These are phyloP conservation scores for Escovopsis sp. DNA, from an alignment of 2,329 filamentous ascomycete genomes.

Conservation along the genomic window DNA sequence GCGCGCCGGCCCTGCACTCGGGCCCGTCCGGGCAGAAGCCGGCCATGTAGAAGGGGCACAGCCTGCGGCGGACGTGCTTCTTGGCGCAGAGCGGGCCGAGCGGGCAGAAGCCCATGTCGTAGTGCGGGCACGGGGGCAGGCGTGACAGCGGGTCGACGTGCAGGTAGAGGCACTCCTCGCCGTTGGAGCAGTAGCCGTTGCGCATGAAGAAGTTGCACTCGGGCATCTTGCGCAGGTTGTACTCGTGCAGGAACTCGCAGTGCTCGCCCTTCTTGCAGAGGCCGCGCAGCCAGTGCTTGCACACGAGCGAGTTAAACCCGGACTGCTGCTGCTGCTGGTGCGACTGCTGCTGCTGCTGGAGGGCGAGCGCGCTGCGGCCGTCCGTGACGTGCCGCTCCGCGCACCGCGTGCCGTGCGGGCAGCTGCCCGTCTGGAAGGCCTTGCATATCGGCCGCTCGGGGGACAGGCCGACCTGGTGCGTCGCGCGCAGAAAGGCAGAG, in stretches of 20 bases:
- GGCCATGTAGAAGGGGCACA: slow-evolving; percentile 78
- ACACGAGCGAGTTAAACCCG: slow-evolving; percentile 71
- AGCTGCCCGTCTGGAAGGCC: slow-evolving; percentile 73
- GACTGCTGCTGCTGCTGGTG: slow-evolving; percentile 22
- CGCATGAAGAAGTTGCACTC: slow-evolving; percentile 95
- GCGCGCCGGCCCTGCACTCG: slow-evolving; percentile 63
- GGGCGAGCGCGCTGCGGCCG: slow-evolving; percentile 37
- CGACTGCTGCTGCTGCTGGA: slow-evolving; percentile 13
- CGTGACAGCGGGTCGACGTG: slow-evolving; percentile 75
- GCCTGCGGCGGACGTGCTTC: slow-evolving; percentile 67
- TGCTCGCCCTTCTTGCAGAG: slow-evolving; percentile 94
- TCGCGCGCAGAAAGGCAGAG: slow-evolving; percentile 67
- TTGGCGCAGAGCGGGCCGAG: slow-evolving; percentile 77
- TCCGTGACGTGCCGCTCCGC: slow-evolving; percentile 60
- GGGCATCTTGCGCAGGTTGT: slow-evolving; percentile 95
- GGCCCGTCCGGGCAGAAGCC: slow-evolving; percentile 83
- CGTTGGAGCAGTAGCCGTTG: slow-evolving; percentile 90
- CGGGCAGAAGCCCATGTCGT: slow-evolving; percentile 88
- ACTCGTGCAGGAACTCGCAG: slow-evolving; percentile 97
- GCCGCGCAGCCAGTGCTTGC: slow-evolving; percentile 96
- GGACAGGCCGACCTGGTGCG: slow-evolving; percentile 72
- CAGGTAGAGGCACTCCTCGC: slow-evolving; percentile 88
- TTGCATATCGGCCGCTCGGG: slow-evolving; percentile 70
- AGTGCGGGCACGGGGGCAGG: slow-evolving; percentile 72
- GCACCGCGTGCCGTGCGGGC: slow-evolving; percentile 70